A percentile compares a stretch with the other conserved stretches of the same genome.
These are phyloP conservation scores for Apiotrichum domesticum DNA, from an alignment of 1,284 basidiomycete species.

Conservation along the genomic window DNA sequence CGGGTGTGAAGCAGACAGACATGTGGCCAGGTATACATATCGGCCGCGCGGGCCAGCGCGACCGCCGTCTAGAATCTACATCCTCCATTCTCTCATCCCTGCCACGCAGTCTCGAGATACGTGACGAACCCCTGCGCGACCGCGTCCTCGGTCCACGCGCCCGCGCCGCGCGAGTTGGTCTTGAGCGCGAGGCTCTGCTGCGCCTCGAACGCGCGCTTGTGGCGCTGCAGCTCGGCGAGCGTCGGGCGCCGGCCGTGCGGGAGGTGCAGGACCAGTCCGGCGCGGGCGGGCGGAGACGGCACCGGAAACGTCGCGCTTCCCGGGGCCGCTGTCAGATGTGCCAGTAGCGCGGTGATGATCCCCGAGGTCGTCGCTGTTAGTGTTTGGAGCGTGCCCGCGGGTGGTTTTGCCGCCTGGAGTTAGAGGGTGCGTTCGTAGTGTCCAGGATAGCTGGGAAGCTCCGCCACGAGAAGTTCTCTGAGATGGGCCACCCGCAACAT, in stretches of 20 bases:
- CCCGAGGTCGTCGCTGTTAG: slow-evolving; percentile 65
- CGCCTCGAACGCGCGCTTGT: slow-evolving; percentile 80
- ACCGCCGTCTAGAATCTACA: too few species aligned
- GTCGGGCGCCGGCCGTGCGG: slow-evolving; percentile 67
- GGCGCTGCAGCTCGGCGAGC: slow-evolving; percentile 73
- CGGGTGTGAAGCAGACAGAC: too few species aligned
- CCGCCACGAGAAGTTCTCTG: too few species aligned
- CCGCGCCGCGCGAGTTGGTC: slow-evolving; percentile 71
- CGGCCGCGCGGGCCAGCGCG: too few species aligned
- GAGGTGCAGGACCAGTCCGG: slow-evolving; percentile 43
- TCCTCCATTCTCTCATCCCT: slow-evolving; percentile 16
- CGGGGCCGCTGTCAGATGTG: slow-evolving; percentile 53
- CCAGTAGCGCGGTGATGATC: slow-evolving; percentile 63
- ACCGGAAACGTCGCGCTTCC: slow-evolving; percentile 52
- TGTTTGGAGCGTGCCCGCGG: slow-evolving; percentile 70
- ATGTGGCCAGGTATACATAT: too few species aligned
- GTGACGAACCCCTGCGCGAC: slow-evolving; percentile 67
- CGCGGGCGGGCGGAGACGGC: slow-evolving; percentile 51
- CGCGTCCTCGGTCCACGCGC: slow-evolving; percentile 68
- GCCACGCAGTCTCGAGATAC: slow-evolving; percentile 64
- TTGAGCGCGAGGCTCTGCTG: slow-evolving; percentile 82
- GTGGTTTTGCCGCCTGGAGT: slow-evolving; percentile 63
- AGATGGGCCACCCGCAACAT: too few species aligned
- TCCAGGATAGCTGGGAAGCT: too few species aligned
- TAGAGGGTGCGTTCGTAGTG: background rate